These are phyloP conservation scores for Inga laurina DNA, from an alignment of 306 rosid species.

Conservation along the genomic window DNA sequence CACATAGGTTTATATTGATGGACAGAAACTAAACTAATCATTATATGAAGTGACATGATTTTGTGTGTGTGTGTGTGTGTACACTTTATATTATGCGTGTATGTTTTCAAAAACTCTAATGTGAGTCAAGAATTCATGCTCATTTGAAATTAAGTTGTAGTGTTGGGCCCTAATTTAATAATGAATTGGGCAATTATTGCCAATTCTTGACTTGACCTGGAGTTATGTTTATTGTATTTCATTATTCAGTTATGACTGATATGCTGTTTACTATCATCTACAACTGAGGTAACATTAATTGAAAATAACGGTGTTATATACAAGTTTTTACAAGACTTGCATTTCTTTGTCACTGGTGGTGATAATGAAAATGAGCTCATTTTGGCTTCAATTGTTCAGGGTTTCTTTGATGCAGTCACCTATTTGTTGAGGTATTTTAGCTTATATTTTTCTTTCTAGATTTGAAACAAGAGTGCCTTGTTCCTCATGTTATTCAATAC, in stretches of 20 bases:
- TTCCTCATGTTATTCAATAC: conserved; percentile 9
- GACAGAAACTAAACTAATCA: not conserved
- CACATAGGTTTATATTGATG: not conserved
- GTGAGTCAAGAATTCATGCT: no score
- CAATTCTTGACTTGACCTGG: not conserved
- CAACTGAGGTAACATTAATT: conserved; percentile 90
- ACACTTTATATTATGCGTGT: not conserved
- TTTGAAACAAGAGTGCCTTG: not conserved
- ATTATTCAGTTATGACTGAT: conserved; percentile 32
- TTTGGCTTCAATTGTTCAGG: no score
- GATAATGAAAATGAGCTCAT: no score
- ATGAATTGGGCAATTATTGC: not conserved
- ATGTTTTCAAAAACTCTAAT: not conserved
- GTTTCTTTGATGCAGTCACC: no score
- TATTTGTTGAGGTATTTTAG: no score
- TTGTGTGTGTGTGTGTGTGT: no score
- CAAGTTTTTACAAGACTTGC: conserved; percentile 59
- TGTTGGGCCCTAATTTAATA: conserved; percentile 18
- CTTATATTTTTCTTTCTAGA: not conserved
- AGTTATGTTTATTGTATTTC: conserved; percentile 21
- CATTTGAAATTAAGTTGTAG: not conserved
- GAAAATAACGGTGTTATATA: conserved; percentile 74
- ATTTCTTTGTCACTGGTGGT: no score
- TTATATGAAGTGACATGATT: no score
- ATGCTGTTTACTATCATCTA: conserved; percentile 21